Base-by-base conservation (phyloP, 495 filamentous ascomycete species). In the Chaetomidium leptoderma region DNA sequence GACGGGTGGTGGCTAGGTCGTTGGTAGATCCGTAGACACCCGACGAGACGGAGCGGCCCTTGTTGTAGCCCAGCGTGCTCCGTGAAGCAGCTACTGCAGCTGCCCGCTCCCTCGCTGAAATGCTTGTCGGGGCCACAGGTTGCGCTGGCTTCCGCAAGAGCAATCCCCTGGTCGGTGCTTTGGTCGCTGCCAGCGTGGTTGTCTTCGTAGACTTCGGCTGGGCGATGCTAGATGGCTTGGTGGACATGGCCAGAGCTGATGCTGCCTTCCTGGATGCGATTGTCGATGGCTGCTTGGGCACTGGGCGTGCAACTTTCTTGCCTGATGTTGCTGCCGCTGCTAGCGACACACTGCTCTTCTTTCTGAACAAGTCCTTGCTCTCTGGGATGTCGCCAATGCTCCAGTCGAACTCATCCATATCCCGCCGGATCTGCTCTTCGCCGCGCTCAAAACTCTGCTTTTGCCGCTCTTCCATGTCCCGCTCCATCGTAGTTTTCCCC, bases 21-120 rank as follows among this genome's bases (percentile, higher is more conserved):
- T 45, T 51, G 2, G 43, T 69, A 29, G 63, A 57, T 26, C 63
- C 67, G 10, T 71, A 64, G 13, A 79, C 63, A 6, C 67, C 65
- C 6, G 69, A 68, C 1, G 86, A 86, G 14, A 85, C 79, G 16
- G 77, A 78, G 16, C 90, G 80, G 27, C 91, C 90, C 65, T 86
- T 89, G 50, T 82, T 84, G 66, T 91, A 92, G 7, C 91, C 91
- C 27, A 96, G 72, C 0, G 91, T 95, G 45, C 81, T 87, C 51
- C 82, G 81, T 13, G 91, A 92, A 11, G 78, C 81, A n/a, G 74
- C 78, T 7, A 75, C 78, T 19, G 88, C 86, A 73, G 62, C 83
- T 73, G 51, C 81, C 78, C 76, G 83, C 77, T 63, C 57, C 57
- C 45, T 52, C 3, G 72, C 74, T 46, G 79, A 79, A 54, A 72